Conservation (phyloP, 768 basidiomycete species). For the Neoboletus magnificus region DNA sequence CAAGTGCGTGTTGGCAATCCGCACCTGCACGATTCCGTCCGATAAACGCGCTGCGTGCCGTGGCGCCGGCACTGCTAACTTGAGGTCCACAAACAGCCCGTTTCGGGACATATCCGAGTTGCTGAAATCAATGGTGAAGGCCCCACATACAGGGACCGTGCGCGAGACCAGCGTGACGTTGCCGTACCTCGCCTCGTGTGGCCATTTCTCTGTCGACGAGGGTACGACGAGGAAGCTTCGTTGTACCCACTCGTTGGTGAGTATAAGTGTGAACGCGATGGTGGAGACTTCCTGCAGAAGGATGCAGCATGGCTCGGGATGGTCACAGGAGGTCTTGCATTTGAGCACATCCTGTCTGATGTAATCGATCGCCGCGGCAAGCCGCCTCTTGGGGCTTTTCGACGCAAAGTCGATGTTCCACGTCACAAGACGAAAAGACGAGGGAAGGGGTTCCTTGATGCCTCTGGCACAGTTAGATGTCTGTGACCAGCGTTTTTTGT, state of each 20-base stretch:
- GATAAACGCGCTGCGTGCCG: conserved; percentile 30
- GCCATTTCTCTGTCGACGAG: conserved; percentile 53
- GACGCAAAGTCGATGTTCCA: conserved; percentile 67
- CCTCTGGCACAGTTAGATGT: conserved; percentile 35
- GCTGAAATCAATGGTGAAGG: conserved; percentile 52
- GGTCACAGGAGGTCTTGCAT: conserved; percentile 39
- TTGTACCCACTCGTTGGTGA: conserved; percentile 61
- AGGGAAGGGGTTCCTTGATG: conserved; percentile 36
- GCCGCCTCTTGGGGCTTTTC: conserved; percentile 39
- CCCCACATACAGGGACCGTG: conserved; percentile 46
- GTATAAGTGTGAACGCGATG: conserved; percentile 44
- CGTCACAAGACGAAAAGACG: conserved; percentile 53
- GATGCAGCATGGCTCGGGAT: conserved; percentile 58
- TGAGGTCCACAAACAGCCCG: conserved; percentile 57
- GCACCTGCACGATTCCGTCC: conserved; percentile 44
- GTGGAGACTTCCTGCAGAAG: conserved; percentile 66
- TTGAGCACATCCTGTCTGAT: conserved; percentile 52
- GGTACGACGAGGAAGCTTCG: conserved; percentile 59
- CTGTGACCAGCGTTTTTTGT: conserved; percentile 32
- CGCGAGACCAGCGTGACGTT: conserved; percentile 67
- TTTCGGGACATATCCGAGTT: conserved; percentile 49
- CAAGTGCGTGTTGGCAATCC: conserved; percentile 72
- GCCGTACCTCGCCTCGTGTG: conserved; percentile 49
- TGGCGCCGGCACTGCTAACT: conserved; percentile 37
- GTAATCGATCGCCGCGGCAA: conserved; percentile 48